These are phyloP conservation scores for Hippophae tibetana DNA, from an alignment of 306 rosid genomes.

Conservation along the genomic window DNA sequence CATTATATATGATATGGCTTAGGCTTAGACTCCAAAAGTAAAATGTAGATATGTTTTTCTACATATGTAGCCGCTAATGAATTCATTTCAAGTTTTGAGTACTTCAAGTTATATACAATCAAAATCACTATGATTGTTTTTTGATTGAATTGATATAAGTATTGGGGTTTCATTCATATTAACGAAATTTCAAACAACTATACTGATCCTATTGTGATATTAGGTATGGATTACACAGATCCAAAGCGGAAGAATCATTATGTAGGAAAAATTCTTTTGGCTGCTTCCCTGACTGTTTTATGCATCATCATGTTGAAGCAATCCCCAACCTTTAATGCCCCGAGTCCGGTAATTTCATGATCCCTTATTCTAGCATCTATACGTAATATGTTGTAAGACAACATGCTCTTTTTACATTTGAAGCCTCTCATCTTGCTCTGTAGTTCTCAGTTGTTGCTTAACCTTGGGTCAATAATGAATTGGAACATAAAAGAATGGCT, in stretches of 20 bases:
- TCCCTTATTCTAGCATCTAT: neutral
- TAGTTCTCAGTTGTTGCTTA: neutral
- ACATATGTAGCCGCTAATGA: neutral
- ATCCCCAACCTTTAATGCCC: constrained; percentile 63
- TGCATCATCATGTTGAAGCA: constrained; percentile 75
- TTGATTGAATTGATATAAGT: neutral
- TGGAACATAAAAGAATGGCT: too few relatives aligned
- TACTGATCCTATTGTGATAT: constrained; percentile 12
- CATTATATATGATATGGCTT: too few relatives aligned
- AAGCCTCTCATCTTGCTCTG: neutral
- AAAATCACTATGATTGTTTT: constrained; percentile 2
- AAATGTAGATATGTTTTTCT: neutral
- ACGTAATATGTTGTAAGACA: neutral
- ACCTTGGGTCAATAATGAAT: too few relatives aligned
- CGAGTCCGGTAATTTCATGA: constrained; percentile 48
- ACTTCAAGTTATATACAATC: neutral
- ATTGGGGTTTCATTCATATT: neutral
- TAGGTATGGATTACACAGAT: constrained; percentile 82
- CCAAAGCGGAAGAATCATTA: constrained; percentile 64
- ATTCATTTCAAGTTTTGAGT: neutral
- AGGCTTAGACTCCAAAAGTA: too few relatives aligned
- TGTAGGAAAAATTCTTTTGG: constrained; percentile 67
- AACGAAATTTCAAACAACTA: neutral
- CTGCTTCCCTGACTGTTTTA: constrained; percentile 61
- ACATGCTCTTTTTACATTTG: neutral